Conservation (phyloP, 106 monocot genomes). For the Allium cepa region DNA sequence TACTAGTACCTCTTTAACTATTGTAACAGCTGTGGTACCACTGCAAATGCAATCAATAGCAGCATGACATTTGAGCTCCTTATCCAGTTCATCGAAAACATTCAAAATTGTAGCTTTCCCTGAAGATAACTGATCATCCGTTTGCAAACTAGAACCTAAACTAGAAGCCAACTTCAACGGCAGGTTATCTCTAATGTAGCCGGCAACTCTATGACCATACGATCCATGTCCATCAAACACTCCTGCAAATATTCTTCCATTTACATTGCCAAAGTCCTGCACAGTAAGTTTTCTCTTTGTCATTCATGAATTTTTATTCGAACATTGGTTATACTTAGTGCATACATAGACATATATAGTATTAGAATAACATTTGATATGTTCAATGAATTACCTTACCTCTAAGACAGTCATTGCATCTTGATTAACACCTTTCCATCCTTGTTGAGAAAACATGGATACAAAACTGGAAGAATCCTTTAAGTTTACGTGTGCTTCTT, state of each 20-base stretch:
- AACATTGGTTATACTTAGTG: background rate
- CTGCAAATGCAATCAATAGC: conserved; percentile 43
- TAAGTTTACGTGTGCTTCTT: conserved; percentile 14
- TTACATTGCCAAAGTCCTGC: conserved; percentile 34
- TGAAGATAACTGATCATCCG: conserved; percentile 7
- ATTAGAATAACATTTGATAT: too few relatives aligned
- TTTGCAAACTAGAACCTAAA: background rate
- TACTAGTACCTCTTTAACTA: conserved; percentile 30
- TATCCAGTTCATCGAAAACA: conserved; percentile 38
- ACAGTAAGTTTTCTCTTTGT: background rate
- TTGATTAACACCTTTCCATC: conserved; percentile 57
- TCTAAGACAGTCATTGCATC: conserved; percentile 57
- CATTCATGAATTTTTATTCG: background rate
- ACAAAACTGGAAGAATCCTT: conserved; percentile 24
- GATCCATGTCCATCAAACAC: conserved; percentile 51
- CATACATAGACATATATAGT: background rate
- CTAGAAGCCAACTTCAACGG: conserved; percentile 15
- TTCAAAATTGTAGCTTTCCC: conserved; percentile 16
- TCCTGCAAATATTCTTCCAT: conserved; percentile 24
- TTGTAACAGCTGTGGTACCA: conserved; percentile 37
- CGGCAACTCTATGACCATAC: conserved; percentile 36
- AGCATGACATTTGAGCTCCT: conserved; percentile 19
- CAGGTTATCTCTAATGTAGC: conserved; percentile 27
- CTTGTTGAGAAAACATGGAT: conserved; percentile 51
- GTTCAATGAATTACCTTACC: conserved; percentile 16